phyloP scores from a whole-genome alignment of 2,329 filamentous ascomycete genomes.

The Epichloe gansuensis region DNA sequence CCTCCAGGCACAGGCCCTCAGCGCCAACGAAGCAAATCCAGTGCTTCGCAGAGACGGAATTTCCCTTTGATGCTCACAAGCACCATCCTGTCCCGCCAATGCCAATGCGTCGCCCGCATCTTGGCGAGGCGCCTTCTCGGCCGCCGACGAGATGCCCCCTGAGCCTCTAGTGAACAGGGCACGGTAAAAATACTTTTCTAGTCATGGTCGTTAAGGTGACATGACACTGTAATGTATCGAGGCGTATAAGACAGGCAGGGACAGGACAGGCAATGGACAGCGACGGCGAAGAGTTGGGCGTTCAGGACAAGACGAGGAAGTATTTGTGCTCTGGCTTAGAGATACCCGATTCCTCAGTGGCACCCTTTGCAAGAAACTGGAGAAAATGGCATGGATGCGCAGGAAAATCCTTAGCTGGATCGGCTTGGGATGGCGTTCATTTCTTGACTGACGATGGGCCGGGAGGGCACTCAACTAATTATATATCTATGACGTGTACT shows the following conservation, averaged over 20 bases:
- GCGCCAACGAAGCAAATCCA: background rate
- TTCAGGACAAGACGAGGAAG: background rate
- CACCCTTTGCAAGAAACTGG: too few relatives aligned
- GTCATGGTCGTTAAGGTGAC: background rate
- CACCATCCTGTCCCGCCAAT: constrained; percentile 15
- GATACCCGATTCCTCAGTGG: too few relatives aligned
- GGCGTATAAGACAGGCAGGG: background rate
- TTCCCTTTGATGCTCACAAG: constrained; percentile 1
- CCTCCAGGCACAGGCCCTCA: background rate
- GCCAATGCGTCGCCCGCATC: constrained; percentile 13
- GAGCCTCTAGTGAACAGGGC: constrained; percentile 22
- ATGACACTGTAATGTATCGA: background rate
- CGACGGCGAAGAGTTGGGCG: background rate
- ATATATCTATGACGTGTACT: too few relatives aligned
- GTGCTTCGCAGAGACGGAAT: constrained; percentile 1
- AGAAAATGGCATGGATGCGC: too few relatives aligned
- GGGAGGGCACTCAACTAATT: too few relatives aligned
- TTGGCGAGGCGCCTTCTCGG: constrained; percentile 3
- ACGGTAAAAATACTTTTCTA: constrained; percentile 3
- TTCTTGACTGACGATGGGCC: too few relatives aligned
- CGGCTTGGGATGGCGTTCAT: too few relatives aligned
- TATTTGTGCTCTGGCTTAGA: too few relatives aligned
- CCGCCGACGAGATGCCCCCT: constrained; percentile 9
- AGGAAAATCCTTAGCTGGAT: too few relatives aligned
- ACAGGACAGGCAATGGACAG: background rate